phyloP scores from a whole-genome alignment of 257 asterid species.

The Nicotiana benthamiana region DNA sequence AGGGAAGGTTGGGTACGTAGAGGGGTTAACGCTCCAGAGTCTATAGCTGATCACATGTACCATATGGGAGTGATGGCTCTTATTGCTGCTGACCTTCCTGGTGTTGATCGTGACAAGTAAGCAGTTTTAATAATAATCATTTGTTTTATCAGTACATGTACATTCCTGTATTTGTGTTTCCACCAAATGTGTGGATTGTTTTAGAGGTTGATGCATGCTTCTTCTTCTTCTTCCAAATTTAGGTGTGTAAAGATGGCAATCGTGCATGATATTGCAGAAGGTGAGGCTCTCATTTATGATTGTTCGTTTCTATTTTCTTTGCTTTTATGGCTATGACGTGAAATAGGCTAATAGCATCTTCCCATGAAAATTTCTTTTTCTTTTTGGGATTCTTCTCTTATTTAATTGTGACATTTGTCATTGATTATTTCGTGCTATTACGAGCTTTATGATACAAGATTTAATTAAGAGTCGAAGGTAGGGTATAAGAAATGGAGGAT shows the following conservation, averaged over 20 bases:
- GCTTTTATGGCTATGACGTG: background rate
- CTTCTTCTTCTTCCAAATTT: slow-evolving; percentile 14
- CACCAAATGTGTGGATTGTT: background rate
- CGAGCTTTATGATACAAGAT: background rate
- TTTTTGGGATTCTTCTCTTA: background rate
- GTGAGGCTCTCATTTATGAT: slow-evolving; percentile 26
- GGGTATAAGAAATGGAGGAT: background rate
- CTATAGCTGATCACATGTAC: slow-evolving; percentile 94
- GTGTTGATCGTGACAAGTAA: slow-evolving; percentile 82
- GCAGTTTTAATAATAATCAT: slow-evolving; percentile 3
- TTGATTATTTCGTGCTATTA: background rate
- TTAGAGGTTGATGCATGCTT: background rate
- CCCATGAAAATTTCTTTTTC: background rate
- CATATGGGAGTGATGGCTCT: slow-evolving; percentile 96
- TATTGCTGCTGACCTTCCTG: slow-evolving; percentile 75
- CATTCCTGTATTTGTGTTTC: background rate
- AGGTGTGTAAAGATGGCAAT: slow-evolving; percentile 97
- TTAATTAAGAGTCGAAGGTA: background rate
- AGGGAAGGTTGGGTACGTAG: slow-evolving; percentile 77
- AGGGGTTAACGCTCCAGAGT: slow-evolving; percentile 68
- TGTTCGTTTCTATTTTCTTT: background rate
- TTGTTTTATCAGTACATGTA: background rate
- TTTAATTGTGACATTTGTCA: background rate
- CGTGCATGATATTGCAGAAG: slow-evolving; percentile 98
- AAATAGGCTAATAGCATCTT: background rate